phyloP scores from a whole-genome alignment of 768 basidiomycete genomes.

The Galerina sulciceps region DNA sequence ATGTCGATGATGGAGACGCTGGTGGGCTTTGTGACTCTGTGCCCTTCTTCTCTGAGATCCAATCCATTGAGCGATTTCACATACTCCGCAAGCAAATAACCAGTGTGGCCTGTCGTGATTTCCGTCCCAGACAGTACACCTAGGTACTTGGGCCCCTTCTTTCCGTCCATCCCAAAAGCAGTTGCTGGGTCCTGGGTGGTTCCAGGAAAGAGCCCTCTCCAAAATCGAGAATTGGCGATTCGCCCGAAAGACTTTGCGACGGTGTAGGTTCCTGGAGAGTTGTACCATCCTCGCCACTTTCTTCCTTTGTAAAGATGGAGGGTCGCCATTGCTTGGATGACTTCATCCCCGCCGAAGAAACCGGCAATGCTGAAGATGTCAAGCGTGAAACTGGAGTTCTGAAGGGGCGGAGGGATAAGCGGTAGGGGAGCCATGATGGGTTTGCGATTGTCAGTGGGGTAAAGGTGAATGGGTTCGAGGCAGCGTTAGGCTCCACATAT shows the following conservation, averaged over 20 bases:
- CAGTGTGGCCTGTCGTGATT: slow-evolving; percentile 10
- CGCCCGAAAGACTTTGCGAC: slow-evolving; percentile 13
- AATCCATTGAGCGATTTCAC: background rate
- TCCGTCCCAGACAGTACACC: slow-evolving; percentile 11
- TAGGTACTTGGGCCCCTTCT: slow-evolving; percentile 12
- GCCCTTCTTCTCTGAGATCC: background rate
- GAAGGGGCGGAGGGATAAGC: background rate
- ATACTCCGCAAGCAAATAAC: slow-evolving; percentile 2
- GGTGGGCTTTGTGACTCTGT: slow-evolving; percentile 1
- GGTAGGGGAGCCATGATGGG: slow-evolving; percentile 11
- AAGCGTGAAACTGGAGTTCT: slow-evolving; percentile 10
- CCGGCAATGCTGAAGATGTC: slow-evolving; percentile 13
- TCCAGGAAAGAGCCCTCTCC: slow-evolving; percentile 14
- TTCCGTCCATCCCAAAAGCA: slow-evolving; percentile 12
- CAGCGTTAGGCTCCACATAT: too few species aligned
- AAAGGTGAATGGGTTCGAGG: too few species aligned
- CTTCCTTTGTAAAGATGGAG: slow-evolving; percentile 13
- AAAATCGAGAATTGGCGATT: slow-evolving; percentile 10
- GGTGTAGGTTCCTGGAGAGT: slow-evolving; percentile 13
- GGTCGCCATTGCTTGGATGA: slow-evolving; percentile 9
- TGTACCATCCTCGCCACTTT: slow-evolving; percentile 17
- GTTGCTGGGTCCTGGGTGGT: slow-evolving; percentile 5
- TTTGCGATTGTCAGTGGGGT: too few species aligned
- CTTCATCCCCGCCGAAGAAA: slow-evolving; percentile 16
- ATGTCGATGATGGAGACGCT: slow-evolving; percentile 11